phyloP scores from a whole-genome alignment of 495 filamentous ascomycete genomes.

The Xylaria castorea region DNA sequence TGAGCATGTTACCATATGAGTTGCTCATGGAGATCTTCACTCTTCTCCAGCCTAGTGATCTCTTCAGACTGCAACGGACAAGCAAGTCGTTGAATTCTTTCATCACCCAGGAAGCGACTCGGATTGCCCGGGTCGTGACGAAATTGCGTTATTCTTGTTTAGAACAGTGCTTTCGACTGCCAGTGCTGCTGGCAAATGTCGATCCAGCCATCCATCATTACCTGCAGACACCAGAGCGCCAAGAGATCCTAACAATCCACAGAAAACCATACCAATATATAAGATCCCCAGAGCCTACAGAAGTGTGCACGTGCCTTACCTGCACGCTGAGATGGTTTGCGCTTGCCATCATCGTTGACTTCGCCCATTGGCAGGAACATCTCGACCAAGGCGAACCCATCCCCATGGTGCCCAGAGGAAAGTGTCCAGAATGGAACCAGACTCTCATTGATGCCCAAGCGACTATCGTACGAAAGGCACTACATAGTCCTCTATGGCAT shows the following conservation, averaged over 20 bases:
- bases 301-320: constrained; percentile 59
- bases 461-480: constrained; percentile 47
- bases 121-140: constrained; percentile 49
- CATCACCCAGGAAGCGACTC: constrained; percentile 46
- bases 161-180: constrained; percentile 55
- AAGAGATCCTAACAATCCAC: constrained; percentile 45
- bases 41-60: constrained; percentile 53
- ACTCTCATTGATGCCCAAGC: constrained; percentile 48
- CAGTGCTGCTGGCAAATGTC: constrained; percentile 49
- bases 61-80: constrained; percentile 49
- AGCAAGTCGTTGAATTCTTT: constrained; percentile 46
- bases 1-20: constrained; percentile 56
- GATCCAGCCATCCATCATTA: constrained; percentile 42
- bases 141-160: constrained; percentile 54
- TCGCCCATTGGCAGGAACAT: constrained; percentile 60
- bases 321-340: constrained; percentile 61
- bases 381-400: constrained; percentile 59
- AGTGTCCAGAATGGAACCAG: constrained; percentile 53
- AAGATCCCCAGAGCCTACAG: constrained; percentile 41
- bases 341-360: constrained; percentile 58
- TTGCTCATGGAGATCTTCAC: constrained; percentile 53
- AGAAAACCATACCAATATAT: constrained; percentile 59
- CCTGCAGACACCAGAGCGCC: constrained; percentile 47
- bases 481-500: constrained; percentile 55
- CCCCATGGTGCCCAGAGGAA: constrained; percentile 55